Conservation (phyloP, 345 rosid genomes). For the Mallotus nudiflorus region DNA sequence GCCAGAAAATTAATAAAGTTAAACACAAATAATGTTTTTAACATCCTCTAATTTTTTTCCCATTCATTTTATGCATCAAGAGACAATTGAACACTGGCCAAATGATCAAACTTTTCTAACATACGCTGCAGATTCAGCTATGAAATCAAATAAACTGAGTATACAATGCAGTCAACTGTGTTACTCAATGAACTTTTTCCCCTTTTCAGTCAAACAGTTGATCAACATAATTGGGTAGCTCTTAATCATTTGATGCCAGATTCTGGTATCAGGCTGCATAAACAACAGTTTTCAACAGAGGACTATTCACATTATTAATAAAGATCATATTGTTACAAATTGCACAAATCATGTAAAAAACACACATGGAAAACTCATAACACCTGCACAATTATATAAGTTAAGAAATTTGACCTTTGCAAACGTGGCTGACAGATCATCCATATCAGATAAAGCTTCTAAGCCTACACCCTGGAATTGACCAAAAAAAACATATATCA, state of each 20-base stretch:
- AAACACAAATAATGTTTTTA: background rate
- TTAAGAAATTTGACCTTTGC: conserved; percentile 62
- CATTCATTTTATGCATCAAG: background rate
- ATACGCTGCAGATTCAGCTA: background rate
- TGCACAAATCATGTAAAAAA: background rate
- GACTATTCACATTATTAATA: background rate
- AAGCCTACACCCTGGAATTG: conserved; percentile 56
- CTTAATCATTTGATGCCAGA: background rate
- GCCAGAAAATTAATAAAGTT: background rate
- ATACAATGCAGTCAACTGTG: background rate
- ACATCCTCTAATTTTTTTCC: background rate
- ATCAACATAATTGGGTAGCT: background rate
- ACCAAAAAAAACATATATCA: background rate
- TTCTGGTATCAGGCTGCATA: background rate
- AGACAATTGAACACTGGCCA: background rate
- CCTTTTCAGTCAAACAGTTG: background rate
- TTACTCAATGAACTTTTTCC: background rate
- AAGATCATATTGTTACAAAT: background rate
- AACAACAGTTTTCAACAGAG: background rate
- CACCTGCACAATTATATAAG: conserved; percentile 1
- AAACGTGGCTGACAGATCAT: conserved; percentile 89
- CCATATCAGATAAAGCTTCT: conserved; percentile 82
- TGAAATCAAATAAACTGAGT: background rate
- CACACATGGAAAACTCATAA: background rate
- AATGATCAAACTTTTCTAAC: background rate